Evolutionary conservation across 257 asterid genomes (phyloP), one percentile per base, ranked within the genome.

Genomic region (Gynochthodes officinalis): DNA sequence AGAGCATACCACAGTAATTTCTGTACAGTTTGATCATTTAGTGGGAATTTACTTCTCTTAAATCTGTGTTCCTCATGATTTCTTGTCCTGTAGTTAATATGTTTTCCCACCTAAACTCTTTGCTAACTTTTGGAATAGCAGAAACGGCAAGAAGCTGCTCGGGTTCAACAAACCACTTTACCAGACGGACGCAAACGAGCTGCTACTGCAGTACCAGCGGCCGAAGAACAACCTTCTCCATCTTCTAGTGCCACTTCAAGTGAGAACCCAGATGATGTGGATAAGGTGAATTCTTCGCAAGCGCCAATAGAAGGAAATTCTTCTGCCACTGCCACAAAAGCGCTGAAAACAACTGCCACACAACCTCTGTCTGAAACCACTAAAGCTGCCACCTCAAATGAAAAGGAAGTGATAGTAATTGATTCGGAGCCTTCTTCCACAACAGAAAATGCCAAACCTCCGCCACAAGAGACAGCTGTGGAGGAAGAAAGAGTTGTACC

Each of bases 401-500:
- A 87, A 59, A 84, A 33, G 57, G 78, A 83, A 70, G 81, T 64
- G 46, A 70, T 73, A 89, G 76, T 83, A 82, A 79, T 75, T 57
- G 86, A 80, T 72, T 74, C 83, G 9, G 86, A 30, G 37, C 71
- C 89, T 70, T 55, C 77, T 44, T 69, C 78, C 69, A 33, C 78
- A 21, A 60, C 70, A 30, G 89, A 74, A 71, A 76, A 68, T 14
- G 40, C 78, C 42, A 80, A 71, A 71, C 67, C 84, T 68, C 70
- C 61, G 28, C 62, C 82, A 7, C 73, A 67, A 46, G 89, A 84
- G 52, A 61, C 33, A 28, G 33, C 64, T 32, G 16, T 81, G 79
- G 95, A 84, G 79, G 95, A 84, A 62, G 96, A 83, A 9, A 73
- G 65, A 2, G 75, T 48, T 30, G 77, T 82, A 54, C 81, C 95